Evolutionary conservation across 345 rosid species (phyloP).

Genomic region (Citrus australasica): DNA sequence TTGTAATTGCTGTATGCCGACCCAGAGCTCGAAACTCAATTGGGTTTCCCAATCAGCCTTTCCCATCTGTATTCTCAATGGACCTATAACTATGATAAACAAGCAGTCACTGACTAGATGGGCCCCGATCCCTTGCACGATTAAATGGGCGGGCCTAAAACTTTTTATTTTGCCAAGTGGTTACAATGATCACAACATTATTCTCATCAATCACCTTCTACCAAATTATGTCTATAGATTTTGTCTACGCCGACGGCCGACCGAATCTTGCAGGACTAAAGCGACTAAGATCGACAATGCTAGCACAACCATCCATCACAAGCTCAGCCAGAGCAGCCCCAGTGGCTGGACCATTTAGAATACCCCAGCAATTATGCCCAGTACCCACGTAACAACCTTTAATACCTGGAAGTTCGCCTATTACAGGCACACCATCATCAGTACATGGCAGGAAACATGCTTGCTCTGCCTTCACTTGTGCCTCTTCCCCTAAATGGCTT

Average conservation of each 20-base stretch:
- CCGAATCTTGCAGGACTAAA: conserved; percentile 78
- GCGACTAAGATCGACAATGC: conserved; percentile 53
- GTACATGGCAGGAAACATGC: conserved; percentile 89
- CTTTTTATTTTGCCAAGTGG: too few species aligned
- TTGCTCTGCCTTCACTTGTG: conserved; percentile 70
- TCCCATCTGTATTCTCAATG: neutral
- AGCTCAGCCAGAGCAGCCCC: conserved; percentile 89
- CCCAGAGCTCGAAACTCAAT: too few species aligned
- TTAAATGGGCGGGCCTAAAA: neutral
- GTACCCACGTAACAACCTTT: conserved; percentile 76
- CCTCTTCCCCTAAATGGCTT: conserved; percentile 60
- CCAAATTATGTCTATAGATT: neutral
- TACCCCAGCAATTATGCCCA: conserved; percentile 93
- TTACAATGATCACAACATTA: neutral
- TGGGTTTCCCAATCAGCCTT: neutral
- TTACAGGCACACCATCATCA: conserved; percentile 67
- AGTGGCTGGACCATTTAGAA: conserved; percentile 86
- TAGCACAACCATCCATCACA: conserved; percentile 58
- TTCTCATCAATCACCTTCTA: neutral
- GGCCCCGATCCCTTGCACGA: neutral
- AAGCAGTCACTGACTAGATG: neutral
- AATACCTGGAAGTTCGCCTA: conserved; percentile 70
- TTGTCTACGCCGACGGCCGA: conserved; percentile 16
- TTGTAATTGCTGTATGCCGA: too few species aligned
- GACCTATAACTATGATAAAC: neutral